Conservation (phyloP, 805 yeast genomes). For the Starmerella vaccinii region DNA sequence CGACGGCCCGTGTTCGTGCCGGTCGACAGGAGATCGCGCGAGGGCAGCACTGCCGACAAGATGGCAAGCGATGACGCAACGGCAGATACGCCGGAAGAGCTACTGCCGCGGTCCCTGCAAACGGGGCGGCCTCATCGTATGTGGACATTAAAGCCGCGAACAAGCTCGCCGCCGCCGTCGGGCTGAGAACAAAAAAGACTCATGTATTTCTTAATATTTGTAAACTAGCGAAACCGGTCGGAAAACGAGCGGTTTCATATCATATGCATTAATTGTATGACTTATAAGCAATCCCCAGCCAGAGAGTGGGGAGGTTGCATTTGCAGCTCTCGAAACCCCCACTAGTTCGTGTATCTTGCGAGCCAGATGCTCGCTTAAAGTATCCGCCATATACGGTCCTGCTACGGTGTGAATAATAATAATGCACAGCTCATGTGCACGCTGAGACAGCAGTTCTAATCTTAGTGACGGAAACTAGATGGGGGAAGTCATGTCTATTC, state of each 20-base stretch:
- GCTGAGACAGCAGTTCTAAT: too few relatives aligned
- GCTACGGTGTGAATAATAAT: too few relatives aligned
- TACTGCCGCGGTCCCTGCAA: slow-evolving; percentile 10
- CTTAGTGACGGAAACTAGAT: too few relatives aligned
- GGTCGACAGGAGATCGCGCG: slow-evolving; percentile 18
- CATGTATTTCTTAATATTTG: neutral
- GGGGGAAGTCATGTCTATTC: too few relatives aligned
- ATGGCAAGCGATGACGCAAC: slow-evolving; percentile 48
- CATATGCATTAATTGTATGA: neutral
- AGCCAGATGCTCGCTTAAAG: too few relatives aligned
- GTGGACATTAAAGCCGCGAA: slow-evolving; percentile 22
- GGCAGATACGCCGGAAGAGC: slow-evolving; percentile 25
- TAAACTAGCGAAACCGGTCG: neutral
- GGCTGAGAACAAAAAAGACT: neutral
- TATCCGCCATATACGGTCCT: too few relatives aligned
- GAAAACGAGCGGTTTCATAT: too few relatives aligned
- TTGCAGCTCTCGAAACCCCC: too few relatives aligned
- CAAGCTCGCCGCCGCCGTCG: neutral
- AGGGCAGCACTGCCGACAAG: slow-evolving; percentile 29
- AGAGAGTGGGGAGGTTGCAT: too few relatives aligned
- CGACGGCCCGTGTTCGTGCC: slow-evolving; percentile 16
- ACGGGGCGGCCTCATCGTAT: slow-evolving; percentile 11
- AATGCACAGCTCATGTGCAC: too few relatives aligned
- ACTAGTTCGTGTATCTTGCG: too few relatives aligned
- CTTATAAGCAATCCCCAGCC: neutral